Conservation (phyloP, 2,329 filamentous ascomycete species). For the Claviceps sp. region DNA sequence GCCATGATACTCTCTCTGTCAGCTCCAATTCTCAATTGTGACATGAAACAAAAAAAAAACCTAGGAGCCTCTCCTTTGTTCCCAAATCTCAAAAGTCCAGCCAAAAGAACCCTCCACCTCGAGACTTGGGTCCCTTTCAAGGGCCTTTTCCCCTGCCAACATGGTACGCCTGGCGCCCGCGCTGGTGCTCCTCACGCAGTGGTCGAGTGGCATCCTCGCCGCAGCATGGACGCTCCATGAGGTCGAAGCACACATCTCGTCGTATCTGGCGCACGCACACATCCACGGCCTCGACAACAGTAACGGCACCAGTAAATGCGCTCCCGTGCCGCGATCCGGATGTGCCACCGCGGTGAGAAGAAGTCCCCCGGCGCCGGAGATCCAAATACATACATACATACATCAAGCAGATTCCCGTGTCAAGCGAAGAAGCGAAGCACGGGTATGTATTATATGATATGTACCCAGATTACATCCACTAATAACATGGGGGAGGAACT, state of each 20-base stretch:
- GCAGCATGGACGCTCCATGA: constrained; percentile 3
- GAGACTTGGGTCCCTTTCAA: too few species aligned
- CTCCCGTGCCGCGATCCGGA: background rate
- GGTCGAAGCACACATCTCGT: constrained; percentile 8
- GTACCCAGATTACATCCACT: background rate
- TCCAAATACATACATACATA: background rate
- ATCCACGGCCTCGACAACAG: background rate
- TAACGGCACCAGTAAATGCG: background rate
- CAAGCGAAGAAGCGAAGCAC: too few species aligned
- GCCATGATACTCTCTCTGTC: too few species aligned
- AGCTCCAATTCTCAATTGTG: background rate
- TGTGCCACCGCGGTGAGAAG: constrained; percentile 3
- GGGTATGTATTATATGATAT: too few species aligned
- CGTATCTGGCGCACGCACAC: background rate
- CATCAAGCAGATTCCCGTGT: background rate
- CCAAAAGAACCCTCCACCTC: too few species aligned
- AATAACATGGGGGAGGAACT: background rate
- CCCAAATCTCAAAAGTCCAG: too few species aligned
- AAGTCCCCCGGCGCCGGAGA: background rate
- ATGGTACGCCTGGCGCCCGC: constrained; percentile 1
- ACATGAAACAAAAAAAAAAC: too few species aligned
- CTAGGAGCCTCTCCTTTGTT: too few species aligned
- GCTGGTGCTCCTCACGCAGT: background rate
- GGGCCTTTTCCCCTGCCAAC: background rate
- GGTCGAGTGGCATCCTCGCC: background rate